Evolutionary conservation across 164 flowering plant species (phyloP), one percentile per base, ranked within the genome.

Genomic region (Aristolochia californica): DNA sequence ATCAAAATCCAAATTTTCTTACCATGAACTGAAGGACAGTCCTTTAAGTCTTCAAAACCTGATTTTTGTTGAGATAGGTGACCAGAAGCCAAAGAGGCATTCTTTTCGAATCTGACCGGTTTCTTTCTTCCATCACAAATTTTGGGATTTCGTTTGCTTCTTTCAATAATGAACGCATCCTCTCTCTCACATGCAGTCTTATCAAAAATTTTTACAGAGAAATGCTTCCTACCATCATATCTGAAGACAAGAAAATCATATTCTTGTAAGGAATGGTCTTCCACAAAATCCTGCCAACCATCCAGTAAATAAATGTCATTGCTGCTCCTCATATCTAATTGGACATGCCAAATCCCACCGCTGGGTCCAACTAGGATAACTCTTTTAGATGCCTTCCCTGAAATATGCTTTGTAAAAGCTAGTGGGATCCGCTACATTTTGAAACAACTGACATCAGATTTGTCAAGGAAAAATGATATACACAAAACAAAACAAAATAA

Each of bases 271-370:
- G 34, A 63, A 65, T 85, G 77, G 68, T 81, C 88, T n/a, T 62
- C 67, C 28, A 76, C 81, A 71, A 85, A 85, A 10, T 58, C 63
- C 17, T 71, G 58, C 96, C 96, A 85, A 30, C 88, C 96, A 56
- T 70, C 48, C 48, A 66, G 43, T 45, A 88, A 61, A 57, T 68
- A 76, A 45, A 75, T 56, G 9, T 60, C 71, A 40, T 67, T 73
- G 56, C 38, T 43, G 44, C 49, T 57, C 67, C 64, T 62, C 55
- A 60, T 34, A 34, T 34, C 48, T 69, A 88, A 63, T 10, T 67
- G 60, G 43, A 69, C 80, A 44, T 51, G 66, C 96, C 90, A 82
- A 47, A 45, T 47, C 21, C 81, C 64, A 59, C 83, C 83, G 63
- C 88, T 78, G 3, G 87, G 85, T 48, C 85, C 90, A 13, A 14